These are phyloP conservation scores for Sphaerosporella brunnea DNA, from an alignment of 495 filamentous ascomycete genomes.

Conservation along the genomic window DNA sequence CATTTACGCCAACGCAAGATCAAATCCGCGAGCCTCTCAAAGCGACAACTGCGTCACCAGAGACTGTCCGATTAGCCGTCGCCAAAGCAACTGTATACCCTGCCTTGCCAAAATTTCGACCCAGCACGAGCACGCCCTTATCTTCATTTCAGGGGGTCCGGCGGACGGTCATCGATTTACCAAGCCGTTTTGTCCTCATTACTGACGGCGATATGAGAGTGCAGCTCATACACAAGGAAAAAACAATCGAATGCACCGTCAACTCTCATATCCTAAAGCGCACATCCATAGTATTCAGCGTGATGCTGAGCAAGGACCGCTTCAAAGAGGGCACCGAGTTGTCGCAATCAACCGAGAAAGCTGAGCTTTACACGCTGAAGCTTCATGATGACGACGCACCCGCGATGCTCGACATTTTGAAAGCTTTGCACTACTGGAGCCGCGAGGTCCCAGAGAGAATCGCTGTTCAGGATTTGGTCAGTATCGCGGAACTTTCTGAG, in stretches of 20 bases:
- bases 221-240: neutral
- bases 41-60: no score
- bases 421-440: neutral
- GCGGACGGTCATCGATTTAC: no score
- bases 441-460: neutral
- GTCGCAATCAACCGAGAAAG: neutral
- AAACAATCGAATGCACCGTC: neutral
- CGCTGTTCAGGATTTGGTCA: neutral
- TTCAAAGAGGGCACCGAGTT: neutral
- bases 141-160: no score
- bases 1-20: no score
- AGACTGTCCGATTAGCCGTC: no score
- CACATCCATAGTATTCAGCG: neutral
- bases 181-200: no score
- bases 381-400: neutral
- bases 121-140: no score
- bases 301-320: neutral
- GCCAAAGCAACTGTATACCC: no score
- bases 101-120: no score
- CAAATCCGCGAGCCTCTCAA: no score
- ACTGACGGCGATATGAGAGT: no score
- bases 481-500: neutral
- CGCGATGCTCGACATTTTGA: neutral
- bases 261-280: neutral
- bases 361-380: neutral